Evolutionary conservation across 2,329 filamentous ascomycete genomes (phyloP).

Genomic region (Monilinia fructigena): DNA sequence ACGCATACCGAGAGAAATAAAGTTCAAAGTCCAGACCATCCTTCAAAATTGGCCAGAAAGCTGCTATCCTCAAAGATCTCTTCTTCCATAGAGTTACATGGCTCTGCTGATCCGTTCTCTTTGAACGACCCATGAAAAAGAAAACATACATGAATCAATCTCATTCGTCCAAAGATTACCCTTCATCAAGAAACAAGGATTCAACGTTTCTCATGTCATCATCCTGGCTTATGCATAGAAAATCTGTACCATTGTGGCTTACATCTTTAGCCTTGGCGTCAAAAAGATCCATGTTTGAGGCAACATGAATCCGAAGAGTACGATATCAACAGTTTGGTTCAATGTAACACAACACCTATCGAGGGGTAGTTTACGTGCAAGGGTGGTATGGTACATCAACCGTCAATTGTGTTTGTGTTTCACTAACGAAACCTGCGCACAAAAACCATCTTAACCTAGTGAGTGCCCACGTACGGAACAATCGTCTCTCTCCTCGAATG

Average conservation of each 20-base stretch:
- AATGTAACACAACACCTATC: neutral
- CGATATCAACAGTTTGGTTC: constrained; percentile 6
- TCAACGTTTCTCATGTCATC: neutral
- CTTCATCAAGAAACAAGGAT: neutral
- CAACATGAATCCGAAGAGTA: neutral
- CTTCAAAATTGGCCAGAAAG: neutral
- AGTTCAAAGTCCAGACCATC: neutral
- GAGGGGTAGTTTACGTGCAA: neutral
- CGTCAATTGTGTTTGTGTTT: neutral
- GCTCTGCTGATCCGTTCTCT: neutral
- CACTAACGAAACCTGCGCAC: neutral
- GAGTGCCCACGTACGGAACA: too few relatives aligned
- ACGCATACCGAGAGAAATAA: neutral
- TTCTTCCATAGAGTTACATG: neutral
- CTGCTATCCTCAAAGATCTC: neutral
- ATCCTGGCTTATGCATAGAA: constrained; percentile 6
- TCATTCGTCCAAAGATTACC: neutral
- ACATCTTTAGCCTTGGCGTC: neutral
- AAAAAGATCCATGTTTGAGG: neutral
- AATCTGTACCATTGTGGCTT: constrained; percentile 5
- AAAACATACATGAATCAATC: neutral
- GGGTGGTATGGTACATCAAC: neutral
- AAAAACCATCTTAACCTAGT: neutral
- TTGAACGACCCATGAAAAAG: neutral
- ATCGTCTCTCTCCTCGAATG: too few relatives aligned